These are phyloP conservation scores for Eimeria maxima DNA, from an alignment of 169 alveolate genomes.

Conservation along the genomic window DNA sequence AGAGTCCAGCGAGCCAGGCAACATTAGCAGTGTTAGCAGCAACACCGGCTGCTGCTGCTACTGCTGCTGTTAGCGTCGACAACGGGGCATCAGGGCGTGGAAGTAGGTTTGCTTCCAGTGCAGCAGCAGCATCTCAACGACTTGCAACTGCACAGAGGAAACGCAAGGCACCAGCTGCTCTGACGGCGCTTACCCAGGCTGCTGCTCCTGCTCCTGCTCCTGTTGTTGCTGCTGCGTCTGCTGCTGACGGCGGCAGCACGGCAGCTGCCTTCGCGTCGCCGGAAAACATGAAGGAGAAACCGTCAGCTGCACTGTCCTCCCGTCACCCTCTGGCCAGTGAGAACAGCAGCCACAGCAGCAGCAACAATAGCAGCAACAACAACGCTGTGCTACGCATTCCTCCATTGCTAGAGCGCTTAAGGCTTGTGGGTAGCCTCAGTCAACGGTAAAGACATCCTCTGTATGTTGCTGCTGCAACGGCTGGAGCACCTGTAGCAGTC, in stretches of 20 bases:
- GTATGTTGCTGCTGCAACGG: not conserved
- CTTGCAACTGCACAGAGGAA: not conserved
- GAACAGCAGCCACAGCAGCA: conserved; percentile 50
- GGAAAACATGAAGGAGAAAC: not conserved
- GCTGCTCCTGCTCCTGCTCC: conserved; percentile 2
- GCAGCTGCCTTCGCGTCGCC: not conserved
- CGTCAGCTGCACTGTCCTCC: not conserved
- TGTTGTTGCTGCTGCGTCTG: conserved; percentile 54
- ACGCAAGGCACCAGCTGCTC: conserved; percentile 38
- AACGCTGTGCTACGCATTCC: not conserved
- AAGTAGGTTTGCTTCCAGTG: not conserved
- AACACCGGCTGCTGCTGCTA: conserved; percentile 15
- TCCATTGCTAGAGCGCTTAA: conserved; percentile 44
- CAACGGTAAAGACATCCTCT: not conserved
- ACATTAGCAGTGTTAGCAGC: not conserved
- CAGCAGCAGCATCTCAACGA: conserved; percentile 43
- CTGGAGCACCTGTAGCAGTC: conserved; percentile 1
- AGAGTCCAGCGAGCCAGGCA: not conserved
- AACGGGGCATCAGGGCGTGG: conserved; percentile 33
- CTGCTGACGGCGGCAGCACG: not conserved
- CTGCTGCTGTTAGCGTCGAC: not conserved
- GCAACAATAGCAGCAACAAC: conserved; percentile 79
- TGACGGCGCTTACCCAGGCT: not conserved
- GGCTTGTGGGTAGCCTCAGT: not conserved
- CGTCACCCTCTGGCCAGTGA: not conserved